Base-by-base conservation (phyloP, 1,284 basidiomycete genomes). In the Sporisorium reilianum region DNA sequence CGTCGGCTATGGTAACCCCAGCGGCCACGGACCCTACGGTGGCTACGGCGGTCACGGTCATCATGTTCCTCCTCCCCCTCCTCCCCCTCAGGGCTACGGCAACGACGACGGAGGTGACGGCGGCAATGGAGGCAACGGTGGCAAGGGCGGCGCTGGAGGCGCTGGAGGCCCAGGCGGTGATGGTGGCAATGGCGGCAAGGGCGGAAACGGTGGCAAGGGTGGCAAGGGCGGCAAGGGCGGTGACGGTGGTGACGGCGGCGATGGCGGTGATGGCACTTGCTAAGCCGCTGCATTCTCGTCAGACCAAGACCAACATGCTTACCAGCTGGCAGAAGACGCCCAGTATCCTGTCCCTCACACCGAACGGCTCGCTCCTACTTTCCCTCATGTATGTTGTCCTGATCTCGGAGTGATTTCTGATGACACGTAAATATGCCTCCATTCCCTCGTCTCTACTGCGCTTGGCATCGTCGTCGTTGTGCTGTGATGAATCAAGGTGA, bases 41-140 rank as follows among this genome's bases (percentile, higher is more conserved):
- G 56, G 70, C 16, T 32, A 48, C n/a, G 60, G 65, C 6, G 65
- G 71, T 9, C 40, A 58, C 28, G 42, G 48, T 32, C 61, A 56
- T 34, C 14, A 3, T 34, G 23, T 12, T 18, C 23, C 23, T 18
- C 44, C 23, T 10, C 25, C 12, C 20, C 14, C 25, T 25, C 44
- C 10, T 45, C 20, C 44, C 20, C 12, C 42, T 14, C 1, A 45
- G 9, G 44, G 44, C 42, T 25, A 44, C 42, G 42, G 42, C 14
- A 45, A 8, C 25, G 25, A 18, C n/a, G 48, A 50, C 11, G 53
- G 61, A 2, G 44, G 36, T 9, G 8, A 18, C 28, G 49, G 54
- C 16, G 18, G 36, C 36, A 10, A 16, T 16, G 38, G 51, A 14
- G 61, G 68, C 18, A 51, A 50, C 10, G 55, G 55, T 14, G 61